Base-by-base conservation (phyloP, 192 early-diverging fungal genomes). In the Haplosporangium gracile region DNA sequence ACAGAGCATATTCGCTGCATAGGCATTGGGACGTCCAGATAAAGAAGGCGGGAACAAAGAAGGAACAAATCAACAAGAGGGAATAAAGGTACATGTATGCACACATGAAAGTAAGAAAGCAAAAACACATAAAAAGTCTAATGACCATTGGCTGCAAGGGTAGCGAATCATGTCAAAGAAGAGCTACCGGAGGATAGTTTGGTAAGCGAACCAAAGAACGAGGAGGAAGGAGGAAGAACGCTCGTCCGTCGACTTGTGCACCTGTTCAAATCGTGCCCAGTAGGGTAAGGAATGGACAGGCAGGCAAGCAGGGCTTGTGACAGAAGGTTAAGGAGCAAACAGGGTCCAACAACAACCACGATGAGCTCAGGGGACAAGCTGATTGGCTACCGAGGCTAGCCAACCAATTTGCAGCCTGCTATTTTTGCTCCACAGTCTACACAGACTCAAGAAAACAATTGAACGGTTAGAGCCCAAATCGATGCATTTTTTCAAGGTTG, bases 111-210 rank as follows among this genome's bases (percentile, higher is more conserved):
- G 20, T 26, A 18, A 20, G 24, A 75, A 75, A 53, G 15, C 16
- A 55, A 20, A 75, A 22, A 53, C 32, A 34, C 39, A 34, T 5
- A 49, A 55, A 60, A 65, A 65, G 60, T 32, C 13, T 29, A n/a
- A 73, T 29, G 43, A 40, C 40, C 49, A 76, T 76, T 76, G 75
- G 75, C 53, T 76, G 75, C 53, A 49, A 26, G 22, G 1, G 22
- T n/a, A 76, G 75, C 75, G 60, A 76, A 76, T 76, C 75, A 76
- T 51, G 39, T n/a, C 32, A 29, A 73, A 29, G 26, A 65, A 29
- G 60, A 65, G 60, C 60, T n/a, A 32, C 9, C 26, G 11, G 60
- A 65, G 60, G 60, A 32, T 65, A 51, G 13, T 29, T 65, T 65
- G 60, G 60, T 65, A 63, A n/a, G 26, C n/a, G 10, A 49, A 49